phyloP scores from a whole-genome alignment of 2,329 filamentous ascomycete species.

The Apiospora marii region DNA sequence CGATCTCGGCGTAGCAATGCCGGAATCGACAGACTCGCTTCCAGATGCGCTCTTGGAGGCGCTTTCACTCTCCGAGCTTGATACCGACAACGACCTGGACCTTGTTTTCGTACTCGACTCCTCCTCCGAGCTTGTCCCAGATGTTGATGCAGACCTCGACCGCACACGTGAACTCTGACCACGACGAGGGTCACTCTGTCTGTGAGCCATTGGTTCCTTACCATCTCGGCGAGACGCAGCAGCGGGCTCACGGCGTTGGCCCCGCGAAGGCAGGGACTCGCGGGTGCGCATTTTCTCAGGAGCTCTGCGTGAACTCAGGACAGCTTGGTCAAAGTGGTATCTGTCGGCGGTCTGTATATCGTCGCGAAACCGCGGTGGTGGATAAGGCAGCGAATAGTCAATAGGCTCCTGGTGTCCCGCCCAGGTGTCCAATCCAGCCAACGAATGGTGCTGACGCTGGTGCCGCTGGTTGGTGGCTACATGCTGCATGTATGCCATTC shows the following conservation, averaged over 20 bases:
- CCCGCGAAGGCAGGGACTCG: slow-evolving; percentile 41
- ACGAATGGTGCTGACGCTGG: slow-evolving; percentile 39
- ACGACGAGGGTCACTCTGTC: slow-evolving; percentile 35
- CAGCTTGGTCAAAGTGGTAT: slow-evolving; percentile 36
- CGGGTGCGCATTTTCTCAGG: slow-evolving; percentile 39
- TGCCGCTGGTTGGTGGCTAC: slow-evolving; percentile 39
- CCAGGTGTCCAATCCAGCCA: slow-evolving; percentile 43
- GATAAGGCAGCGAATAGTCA: slow-evolving; percentile 47
- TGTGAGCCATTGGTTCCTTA: slow-evolving; percentile 35
- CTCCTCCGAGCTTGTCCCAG: slow-evolving; percentile 29
- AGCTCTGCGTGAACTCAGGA: slow-evolving; percentile 37
- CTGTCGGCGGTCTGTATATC: slow-evolving; percentile 45
- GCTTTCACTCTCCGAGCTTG: slow-evolving; percentile 34
- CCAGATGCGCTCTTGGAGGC: slow-evolving; percentile 32
- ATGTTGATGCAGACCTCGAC: slow-evolving; percentile 34
- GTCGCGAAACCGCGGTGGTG: slow-evolving; percentile 41
- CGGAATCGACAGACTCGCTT: slow-evolving; percentile 10
- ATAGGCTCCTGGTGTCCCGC: slow-evolving; percentile 37
- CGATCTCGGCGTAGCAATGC: slow-evolving; percentile 42
- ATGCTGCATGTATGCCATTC: slow-evolving; percentile 43
- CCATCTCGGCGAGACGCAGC: slow-evolving; percentile 35
- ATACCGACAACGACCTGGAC: slow-evolving; percentile 34
- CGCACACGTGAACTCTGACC: slow-evolving; percentile 38
- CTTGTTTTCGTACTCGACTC: neutral
- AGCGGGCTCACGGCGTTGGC: slow-evolving; percentile 34